Evolutionary conservation across 75 land plant genomes (phyloP).

Genomic region (Selaginella moellendorffii): DNA sequence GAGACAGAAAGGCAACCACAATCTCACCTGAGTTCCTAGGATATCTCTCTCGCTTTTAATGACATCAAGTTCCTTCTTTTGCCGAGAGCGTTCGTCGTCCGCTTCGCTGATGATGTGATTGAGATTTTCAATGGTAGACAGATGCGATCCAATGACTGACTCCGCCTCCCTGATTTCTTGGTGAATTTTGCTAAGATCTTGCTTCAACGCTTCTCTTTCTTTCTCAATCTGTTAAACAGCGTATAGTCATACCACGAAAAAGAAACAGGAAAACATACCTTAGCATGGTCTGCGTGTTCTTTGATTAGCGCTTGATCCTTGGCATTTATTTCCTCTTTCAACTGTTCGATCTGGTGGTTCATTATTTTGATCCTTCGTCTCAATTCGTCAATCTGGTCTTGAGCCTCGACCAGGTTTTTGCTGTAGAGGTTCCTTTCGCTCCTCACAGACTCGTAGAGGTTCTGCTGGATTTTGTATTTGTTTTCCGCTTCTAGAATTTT

Average conservation of each 20-base stretch:
- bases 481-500: constrained; percentile 16
- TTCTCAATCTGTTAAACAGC: constrained; percentile 20
- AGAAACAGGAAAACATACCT: constrained; percentile 11
- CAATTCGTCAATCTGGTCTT: constrained; percentile 28
- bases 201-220: constrained; percentile 21
- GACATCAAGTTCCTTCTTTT: constrained; percentile 24
- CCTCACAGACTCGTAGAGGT: constrained; percentile 22
- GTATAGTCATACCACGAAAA: neutral
- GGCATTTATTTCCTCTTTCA: constrained; percentile 21
- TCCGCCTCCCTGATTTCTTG: constrained; percentile 17
- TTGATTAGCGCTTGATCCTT: constrained; percentile 23
- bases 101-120: constrained; percentile 23
- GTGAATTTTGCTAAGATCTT: constrained; percentile 15
- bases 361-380: constrained; percentile 22
- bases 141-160: constrained; percentile 11
- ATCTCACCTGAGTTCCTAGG: constrained; percentile 22
- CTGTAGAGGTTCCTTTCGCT: constrained; percentile 23
- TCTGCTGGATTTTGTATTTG: constrained; percentile 21
- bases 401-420: constrained; percentile 19
- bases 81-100: constrained; percentile 23
- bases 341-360: constrained; percentile 24
- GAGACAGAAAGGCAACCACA: neutral
- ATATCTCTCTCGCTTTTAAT: constrained; percentile 19
- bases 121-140: constrained; percentile 17
- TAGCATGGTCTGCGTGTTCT: constrained; percentile 20